Percentiles rank a stretch among this genome's conserved stretches.
Evolutionary conservation across 306 rosid genomes (phyloP).

Genomic region (Sechiopsis laciniata): DNA sequence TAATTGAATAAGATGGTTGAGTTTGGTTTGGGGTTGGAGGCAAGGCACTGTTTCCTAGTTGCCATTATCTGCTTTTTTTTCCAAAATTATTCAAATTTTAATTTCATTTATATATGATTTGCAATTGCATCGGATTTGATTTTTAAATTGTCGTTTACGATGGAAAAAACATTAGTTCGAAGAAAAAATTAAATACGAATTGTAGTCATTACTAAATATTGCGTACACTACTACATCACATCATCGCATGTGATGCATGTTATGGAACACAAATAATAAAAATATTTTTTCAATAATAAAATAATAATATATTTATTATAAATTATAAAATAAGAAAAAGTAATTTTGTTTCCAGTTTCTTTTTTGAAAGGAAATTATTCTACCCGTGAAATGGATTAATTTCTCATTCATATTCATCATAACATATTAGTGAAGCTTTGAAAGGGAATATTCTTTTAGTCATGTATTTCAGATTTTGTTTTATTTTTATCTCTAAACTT

Average conservation of each 20-base stretch:
- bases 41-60: slow-evolving; percentile 15
- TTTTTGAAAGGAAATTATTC: neutral
- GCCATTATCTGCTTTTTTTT: neutral
- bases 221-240: slow-evolving; percentile 7
- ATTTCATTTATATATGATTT: neutral
- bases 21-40: slow-evolving; percentile 23
- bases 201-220: neutral
- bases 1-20: neutral
- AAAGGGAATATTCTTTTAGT: too few species aligned
- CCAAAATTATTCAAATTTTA: too few species aligned
- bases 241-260: neutral
- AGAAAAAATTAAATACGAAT: neutral
- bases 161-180: neutral
- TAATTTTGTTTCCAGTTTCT: neutral
- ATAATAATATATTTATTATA: too few species aligned
- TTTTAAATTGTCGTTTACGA: neutral
- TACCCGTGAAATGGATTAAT: neutral
- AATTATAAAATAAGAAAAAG: neutral
- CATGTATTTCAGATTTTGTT: too few species aligned
- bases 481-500: too few species aligned
- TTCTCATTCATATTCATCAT: too few species aligned
- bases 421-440: too few species aligned
- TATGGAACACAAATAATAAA: neutral
- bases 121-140: neutral
- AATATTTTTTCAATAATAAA: too few species aligned